These are phyloP conservation scores for Macrolepiota albuminosa DNA, from an alignment of 768 basidiomycete species.

Conservation along the genomic window DNA sequence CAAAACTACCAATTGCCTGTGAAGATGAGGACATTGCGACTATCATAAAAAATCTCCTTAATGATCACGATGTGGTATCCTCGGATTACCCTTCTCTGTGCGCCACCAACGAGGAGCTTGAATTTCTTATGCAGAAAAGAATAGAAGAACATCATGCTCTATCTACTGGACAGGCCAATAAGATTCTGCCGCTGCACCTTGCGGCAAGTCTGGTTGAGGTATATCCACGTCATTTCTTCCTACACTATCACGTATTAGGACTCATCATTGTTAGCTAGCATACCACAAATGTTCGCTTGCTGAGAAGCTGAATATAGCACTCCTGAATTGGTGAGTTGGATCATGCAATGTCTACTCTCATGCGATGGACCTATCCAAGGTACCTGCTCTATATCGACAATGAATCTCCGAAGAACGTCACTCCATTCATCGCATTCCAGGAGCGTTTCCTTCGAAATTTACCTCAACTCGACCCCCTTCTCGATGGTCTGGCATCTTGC, in stretches of 20 bases:
- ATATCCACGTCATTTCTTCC: background rate
- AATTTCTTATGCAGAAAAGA: constrained; percentile 5
- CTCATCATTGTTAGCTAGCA: constrained; percentile 8
- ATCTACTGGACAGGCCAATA: background rate
- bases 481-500: constrained; percentile 11
- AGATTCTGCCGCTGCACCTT: background rate
- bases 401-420: constrained; percentile 1
- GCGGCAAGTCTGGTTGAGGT: constrained; percentile 12
- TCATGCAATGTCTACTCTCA: no score
- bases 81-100: background rate
- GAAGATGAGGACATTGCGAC: background rate
- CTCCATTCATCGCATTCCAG: constrained; percentile 9
- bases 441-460: constrained; percentile 10
- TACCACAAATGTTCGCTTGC: constrained; percentile 11
- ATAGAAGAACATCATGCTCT: background rate
- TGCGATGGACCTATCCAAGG: constrained; percentile 3
- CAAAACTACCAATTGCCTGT: background rate
- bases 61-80: background rate
- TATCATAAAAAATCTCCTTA: background rate
- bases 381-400: constrained; percentile 9
- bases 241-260: background rate
- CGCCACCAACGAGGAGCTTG: constrained; percentile 6
- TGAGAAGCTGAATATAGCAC: constrained; percentile 11
- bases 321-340: constrained; percentile 15
- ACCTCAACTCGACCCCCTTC: constrained; percentile 14